Percentiles rank a stretch among this genome's conserved stretches.
Conservation (phyloP, 164 flowering plant genomes). For the Kalanchoe fedtschenkoi region DNA sequence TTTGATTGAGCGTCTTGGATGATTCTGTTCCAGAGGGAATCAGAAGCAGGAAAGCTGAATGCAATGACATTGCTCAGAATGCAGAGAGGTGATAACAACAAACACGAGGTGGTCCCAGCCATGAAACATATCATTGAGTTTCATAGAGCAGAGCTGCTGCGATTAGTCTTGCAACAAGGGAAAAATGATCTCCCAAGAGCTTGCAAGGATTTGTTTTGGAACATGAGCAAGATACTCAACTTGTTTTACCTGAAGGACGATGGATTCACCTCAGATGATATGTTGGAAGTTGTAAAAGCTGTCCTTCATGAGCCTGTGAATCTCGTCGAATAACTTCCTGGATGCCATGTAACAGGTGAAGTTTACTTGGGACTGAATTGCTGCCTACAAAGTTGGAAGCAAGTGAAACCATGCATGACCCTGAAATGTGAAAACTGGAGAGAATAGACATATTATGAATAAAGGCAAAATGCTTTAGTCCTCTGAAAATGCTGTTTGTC, state of each 20-base stretch:
- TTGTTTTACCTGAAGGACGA: constrained; percentile 59
- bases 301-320: constrained; percentile 38
- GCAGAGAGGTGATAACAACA: constrained; percentile 16
- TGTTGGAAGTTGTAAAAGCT: constrained; percentile 35
- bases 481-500: no score
- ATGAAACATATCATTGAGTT: constrained; percentile 20
- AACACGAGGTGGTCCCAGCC: constrained; percentile 35
- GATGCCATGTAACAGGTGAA: background rate
- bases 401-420: no score
- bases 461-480: no score
- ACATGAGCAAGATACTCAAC: constrained; percentile 53
- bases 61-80: constrained; percentile 42
- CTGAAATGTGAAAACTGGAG: no score
- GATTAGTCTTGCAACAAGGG: constrained; percentile 41
- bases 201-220: constrained; percentile 83
- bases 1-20: background rate
- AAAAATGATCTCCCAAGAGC: constrained; percentile 53
- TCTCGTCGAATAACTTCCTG: background rate
- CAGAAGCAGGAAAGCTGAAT: constrained; percentile 57
- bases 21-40: constrained; percentile 41
- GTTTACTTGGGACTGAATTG: background rate
- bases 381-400: background rate
- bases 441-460: no score
- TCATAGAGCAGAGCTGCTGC: constrained; percentile 48
- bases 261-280: constrained; percentile 51